A percentile compares a stretch with the other conserved stretches of the same genome.
Evolutionary conservation across 805 yeast species (phyloP).

Genomic region (Candida endomychidarum): DNA sequence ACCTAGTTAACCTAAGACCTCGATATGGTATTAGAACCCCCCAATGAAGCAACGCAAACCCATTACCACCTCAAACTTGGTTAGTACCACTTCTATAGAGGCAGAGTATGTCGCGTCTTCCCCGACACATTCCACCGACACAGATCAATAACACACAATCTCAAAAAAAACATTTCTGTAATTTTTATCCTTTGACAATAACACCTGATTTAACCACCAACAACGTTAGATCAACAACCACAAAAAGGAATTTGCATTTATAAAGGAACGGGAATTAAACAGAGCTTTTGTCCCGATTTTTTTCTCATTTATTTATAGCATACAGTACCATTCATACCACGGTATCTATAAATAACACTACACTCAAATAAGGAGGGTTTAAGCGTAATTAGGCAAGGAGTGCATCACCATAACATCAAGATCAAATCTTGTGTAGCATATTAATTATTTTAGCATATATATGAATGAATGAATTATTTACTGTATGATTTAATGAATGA

Average conservation of each 20-base stretch:
- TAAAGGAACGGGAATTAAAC: neutral
- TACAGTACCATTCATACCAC: too few relatives aligned
- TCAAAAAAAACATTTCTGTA: constrained; percentile 2
- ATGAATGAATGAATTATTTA: constrained; percentile 5
- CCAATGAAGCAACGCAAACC: too few relatives aligned
- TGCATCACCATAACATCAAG: neutral
- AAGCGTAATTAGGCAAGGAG: too few relatives aligned
- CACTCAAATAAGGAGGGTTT: too few relatives aligned
- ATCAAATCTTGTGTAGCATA: too few relatives aligned
- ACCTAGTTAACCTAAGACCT: too few relatives aligned
- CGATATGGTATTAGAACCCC: too few relatives aligned
- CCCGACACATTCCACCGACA: too few relatives aligned
- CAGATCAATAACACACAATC: constrained; percentile 6
- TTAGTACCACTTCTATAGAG: neutral
- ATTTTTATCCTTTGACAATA: constrained; percentile 1
- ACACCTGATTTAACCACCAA: neutral
- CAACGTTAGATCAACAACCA: neutral
- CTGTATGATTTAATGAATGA: constrained; percentile 8
- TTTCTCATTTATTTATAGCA: too few relatives aligned
- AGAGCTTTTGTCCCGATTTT: too few relatives aligned
- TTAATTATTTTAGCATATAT: neutral
- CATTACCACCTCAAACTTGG: too few relatives aligned
- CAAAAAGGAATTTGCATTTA: neutral
- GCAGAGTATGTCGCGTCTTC: constrained; percentile 1
- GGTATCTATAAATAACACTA: too few relatives aligned